These are phyloP conservation scores for Cryphonectria radicalis DNA, from an alignment of 2,329 filamentous ascomycete species.

Conservation along the genomic window DNA sequence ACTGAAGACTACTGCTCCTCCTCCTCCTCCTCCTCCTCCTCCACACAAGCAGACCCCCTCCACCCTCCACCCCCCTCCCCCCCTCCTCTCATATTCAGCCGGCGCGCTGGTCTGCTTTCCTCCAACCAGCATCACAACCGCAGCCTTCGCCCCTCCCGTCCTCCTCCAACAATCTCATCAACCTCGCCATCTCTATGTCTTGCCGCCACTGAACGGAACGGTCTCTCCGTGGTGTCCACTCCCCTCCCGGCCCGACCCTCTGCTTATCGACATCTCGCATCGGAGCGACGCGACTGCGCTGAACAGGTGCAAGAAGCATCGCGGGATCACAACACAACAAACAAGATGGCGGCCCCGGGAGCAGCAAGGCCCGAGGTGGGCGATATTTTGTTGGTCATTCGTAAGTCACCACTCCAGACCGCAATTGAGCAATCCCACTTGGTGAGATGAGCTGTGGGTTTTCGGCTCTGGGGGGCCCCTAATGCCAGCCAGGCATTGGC, in stretches of 20 bases:
- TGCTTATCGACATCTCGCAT: background rate
- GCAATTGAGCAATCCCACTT: constrained; percentile 24
- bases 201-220: constrained; percentile 27
- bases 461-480: constrained; percentile 24
- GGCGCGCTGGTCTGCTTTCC: constrained; percentile 9
- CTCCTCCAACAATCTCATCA: constrained; percentile 12
- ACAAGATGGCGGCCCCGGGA: constrained; percentile 38
- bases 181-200: constrained; percentile 27
- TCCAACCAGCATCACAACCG: background rate
- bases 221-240: constrained; percentile 23
- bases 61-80: too few species aligned
- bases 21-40: background rate
- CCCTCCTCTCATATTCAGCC: constrained; percentile 4
- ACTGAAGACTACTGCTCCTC: constrained; percentile 1
- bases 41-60: too few species aligned
- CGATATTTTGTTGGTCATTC: constrained; percentile 72
- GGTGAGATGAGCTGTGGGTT: constrained; percentile 31
- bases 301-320: constrained; percentile 10
- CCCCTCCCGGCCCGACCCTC: constrained; percentile 18
- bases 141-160: background rate
- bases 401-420: constrained; percentile 53
- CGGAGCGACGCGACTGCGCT: constrained; percentile 5
- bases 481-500: constrained; percentile 23
- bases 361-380: constrained; percentile 62
- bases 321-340: constrained; percentile 26